Evolutionary conservation across 495 filamentous ascomycete genomes (phyloP).

Genomic region (Trichoderma virens): DNA sequence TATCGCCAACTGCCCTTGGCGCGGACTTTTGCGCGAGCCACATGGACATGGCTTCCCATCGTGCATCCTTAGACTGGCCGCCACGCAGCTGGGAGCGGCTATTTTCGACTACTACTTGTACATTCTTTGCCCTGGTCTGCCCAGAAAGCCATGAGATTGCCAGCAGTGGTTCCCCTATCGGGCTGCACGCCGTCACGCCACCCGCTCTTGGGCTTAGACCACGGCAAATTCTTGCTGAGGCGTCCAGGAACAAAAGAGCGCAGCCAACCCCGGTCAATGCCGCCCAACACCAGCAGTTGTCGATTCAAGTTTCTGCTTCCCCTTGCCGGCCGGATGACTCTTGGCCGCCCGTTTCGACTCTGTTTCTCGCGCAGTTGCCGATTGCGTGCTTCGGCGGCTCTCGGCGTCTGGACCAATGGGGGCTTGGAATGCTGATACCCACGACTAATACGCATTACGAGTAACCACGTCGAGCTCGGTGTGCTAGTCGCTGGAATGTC

Average conservation of each 20-base stretch:
- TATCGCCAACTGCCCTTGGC: neutral
- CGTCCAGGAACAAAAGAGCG: neutral
- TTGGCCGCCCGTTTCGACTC: too few species aligned
- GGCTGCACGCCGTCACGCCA: neutral
- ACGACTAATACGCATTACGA: neutral
- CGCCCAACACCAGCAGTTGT: neutral
- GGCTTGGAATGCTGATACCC: neutral
- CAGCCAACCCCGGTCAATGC: neutral
- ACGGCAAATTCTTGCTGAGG: neutral
- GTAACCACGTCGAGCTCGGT: neutral
- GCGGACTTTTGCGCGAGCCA: neutral
- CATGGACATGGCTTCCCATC: neutral
- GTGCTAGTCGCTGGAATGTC: neutral
- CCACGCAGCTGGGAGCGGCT: neutral
- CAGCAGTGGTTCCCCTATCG: neutral
- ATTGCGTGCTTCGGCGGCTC: conserved; percentile 8
- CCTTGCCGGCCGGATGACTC: neutral
- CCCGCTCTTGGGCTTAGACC: neutral
- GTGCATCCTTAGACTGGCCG: neutral
- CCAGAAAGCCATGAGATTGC: neutral
- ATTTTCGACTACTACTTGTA: neutral
- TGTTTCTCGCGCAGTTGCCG: neutral
- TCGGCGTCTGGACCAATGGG: neutral
- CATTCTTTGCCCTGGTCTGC: too few species aligned
- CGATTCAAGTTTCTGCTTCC: neutral